phyloP scores from a whole-genome alignment of 2,329 filamentous ascomycete genomes.

The Hansfordia pulvinata region DNA sequence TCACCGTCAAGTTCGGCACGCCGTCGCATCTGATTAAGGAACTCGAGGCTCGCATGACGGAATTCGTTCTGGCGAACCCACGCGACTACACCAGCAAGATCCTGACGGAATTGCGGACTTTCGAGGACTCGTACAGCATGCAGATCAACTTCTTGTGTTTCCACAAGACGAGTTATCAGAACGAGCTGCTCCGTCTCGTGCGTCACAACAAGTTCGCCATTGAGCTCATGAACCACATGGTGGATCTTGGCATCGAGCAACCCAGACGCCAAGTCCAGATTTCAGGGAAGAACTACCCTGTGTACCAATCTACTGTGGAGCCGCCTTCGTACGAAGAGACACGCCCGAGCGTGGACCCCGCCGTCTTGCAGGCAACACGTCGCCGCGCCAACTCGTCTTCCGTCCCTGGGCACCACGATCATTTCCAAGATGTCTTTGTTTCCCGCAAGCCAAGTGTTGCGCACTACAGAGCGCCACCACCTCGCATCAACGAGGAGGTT shows the following conservation, averaged over 20 bases:
- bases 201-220: constrained; percentile 91
- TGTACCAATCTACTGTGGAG: constrained; percentile 32
- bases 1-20: constrained; percentile 14
- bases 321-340: constrained; percentile 15
- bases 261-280: constrained; percentile 62
- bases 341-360: constrained; percentile 9
- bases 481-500: constrained; percentile 9
- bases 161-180: constrained; percentile 95
- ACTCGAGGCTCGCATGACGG: constrained; percentile 65
- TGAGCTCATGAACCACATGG: constrained; percentile 77
- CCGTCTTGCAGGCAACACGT: constrained; percentile 12
- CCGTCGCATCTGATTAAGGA: constrained; percentile 58
- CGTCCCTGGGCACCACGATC: constrained; percentile 9
- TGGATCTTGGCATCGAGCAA: constrained; percentile 73
- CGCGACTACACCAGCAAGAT: constrained; percentile 81
- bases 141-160: constrained; percentile 91
- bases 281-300: constrained; percentile 50
- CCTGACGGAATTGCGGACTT: constrained; percentile 67
- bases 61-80: constrained; percentile 75
- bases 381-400: constrained; percentile 6
- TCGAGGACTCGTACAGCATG: constrained; percentile 74
- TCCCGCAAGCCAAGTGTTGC: constrained; percentile 18
- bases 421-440: constrained; percentile 33
- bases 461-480: constrained; percentile 8
- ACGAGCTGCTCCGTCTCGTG: constrained; percentile 78